Evolutionary conservation across 768 basidiomycete species (phyloP), one percentile per base, ranked within the genome.

Genomic region (Russula sp.): DNA sequence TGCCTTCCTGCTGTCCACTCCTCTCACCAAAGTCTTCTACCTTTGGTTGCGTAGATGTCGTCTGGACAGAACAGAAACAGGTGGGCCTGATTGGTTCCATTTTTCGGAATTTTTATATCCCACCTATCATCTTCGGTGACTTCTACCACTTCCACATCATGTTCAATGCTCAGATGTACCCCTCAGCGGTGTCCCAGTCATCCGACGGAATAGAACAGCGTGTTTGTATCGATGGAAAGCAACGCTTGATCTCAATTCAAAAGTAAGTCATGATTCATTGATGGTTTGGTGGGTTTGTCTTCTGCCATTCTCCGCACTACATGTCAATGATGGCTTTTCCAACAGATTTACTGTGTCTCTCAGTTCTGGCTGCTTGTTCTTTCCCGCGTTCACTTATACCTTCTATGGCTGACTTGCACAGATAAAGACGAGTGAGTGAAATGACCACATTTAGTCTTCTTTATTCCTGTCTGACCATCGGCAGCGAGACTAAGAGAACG

Each of bases 171-270:
- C 11, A 32, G 16, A n/a, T 57, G 42, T 67, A n/a, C 36, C 13
- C 25, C 8, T n/a, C 49, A 83, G 81, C 78, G 39, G 76, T 79
- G 5, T 73, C 70, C 0, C 55, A 62, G 3, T 67, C 71, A 18
- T 72, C 75, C 3, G 76, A 82, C 38, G 80, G 78, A 4, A 70
- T 68, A 7, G 80, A 82, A 63, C 66, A 68, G 20, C 76, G 80
- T 20, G 76, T 76, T 0, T 87, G 86, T 62, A 85, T 87, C 14
- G 87, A 88, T 64, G 86, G 86, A 18, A 88, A 88, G 68, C 86
- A 88, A 65, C 76, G 87, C 38, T 69, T 88, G 62, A 86, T 86
- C 0, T 86, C 86, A 0, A 81, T 88, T 32, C 76, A 78, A 64
- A 76, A 78, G 86, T 87, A 65, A 58, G 62, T 38, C 42, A 4